phyloP scores from a whole-genome alignment of 192 early-diverging fungal species.

The Chytriomyces sp. region DNA sequence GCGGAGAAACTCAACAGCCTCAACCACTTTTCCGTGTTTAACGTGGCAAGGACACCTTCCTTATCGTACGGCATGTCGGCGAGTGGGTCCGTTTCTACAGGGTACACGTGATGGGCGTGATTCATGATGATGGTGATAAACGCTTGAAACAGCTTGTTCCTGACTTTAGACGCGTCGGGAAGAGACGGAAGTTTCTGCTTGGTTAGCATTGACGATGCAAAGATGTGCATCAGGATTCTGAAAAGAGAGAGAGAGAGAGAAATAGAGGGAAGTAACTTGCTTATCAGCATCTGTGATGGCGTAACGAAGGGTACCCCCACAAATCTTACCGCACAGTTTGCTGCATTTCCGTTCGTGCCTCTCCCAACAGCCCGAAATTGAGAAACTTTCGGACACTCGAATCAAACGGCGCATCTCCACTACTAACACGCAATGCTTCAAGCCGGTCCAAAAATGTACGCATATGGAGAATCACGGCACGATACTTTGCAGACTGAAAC shows the following conservation, averaged over 20 bases:
- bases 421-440: conserved; percentile 16
- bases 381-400: not conserved
- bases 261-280: not conserved
- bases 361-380: not conserved
- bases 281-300: not conserved
- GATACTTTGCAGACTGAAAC: conserved; percentile 22
- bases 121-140: conserved; percentile 16
- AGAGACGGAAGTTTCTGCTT: conserved; percentile 29
- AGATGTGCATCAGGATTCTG: conserved; percentile 24
- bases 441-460: conserved; percentile 19
- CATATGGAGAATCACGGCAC: conserved; percentile 12
- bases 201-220: conserved; percentile 16
- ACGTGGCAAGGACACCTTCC: not conserved
- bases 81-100: not conserved
- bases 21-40: conserved; percentile 19
- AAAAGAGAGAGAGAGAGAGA: not conserved
- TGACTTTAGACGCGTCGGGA: conserved; percentile 16
- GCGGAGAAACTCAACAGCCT: conserved; percentile 4
- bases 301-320: not conserved
- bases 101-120: not conserved
- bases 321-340: conserved; percentile 3
- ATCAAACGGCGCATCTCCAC: conserved; percentile 23
- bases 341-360: conserved; percentile 16
- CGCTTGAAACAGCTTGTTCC: conserved; percentile 14
- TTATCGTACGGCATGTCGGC: not conserved